These are phyloP conservation scores for Cercospora sp. DNA, from an alignment of 2,329 filamentous ascomycete species.

Conservation along the genomic window DNA sequence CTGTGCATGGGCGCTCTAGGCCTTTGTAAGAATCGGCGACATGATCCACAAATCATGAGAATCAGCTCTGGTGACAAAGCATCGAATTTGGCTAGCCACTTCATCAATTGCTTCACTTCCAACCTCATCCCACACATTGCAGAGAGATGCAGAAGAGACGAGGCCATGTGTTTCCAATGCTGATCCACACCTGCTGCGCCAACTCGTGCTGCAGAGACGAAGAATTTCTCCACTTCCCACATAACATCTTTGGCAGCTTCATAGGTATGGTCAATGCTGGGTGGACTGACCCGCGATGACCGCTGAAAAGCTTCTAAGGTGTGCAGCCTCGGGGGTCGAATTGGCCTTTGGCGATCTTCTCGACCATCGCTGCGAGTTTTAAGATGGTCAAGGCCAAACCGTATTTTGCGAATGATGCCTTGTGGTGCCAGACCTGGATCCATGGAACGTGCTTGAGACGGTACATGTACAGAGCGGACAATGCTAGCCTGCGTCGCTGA, in stretches of 20 bases:
- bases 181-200: not conserved
- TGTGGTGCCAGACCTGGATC: not conserved
- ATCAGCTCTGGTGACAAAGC: not conserved
- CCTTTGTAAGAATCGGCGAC: not conserved
- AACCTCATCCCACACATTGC: not conserved
- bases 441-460: not conserved
- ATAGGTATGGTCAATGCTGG: not conserved
- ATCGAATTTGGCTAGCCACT: not conserved
- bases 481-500: not conserved
- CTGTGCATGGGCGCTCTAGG: not conserved
- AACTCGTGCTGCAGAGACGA: not conserved
- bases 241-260: not conserved
- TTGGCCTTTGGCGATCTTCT: not conserved
- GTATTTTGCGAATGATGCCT: not conserved
- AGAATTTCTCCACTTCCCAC: not conserved
- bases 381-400: not conserved
- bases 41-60: constrained; percentile 1
- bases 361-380: not conserved
- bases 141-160: not conserved
- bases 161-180: constrained; percentile 1
- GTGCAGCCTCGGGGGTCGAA: not conserved
- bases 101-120: not conserved
- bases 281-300: not conserved
- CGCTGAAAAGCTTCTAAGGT: not conserved
- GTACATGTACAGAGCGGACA: not conserved